Conservation (phyloP, 225 moss, liverwort and hornwort genomes). For the Neckera pumila region DNA sequence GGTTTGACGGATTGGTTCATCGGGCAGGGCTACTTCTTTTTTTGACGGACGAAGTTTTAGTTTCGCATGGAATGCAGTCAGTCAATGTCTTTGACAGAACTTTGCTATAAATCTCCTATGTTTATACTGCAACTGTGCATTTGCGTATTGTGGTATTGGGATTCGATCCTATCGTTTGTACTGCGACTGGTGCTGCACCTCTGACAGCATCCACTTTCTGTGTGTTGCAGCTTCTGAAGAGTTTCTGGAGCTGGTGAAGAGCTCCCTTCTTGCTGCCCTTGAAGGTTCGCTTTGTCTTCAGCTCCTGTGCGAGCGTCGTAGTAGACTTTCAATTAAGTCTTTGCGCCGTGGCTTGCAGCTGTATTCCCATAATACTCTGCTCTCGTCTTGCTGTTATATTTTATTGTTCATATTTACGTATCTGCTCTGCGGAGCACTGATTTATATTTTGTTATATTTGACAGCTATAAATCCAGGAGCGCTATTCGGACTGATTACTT, state of each 20-base stretch:
- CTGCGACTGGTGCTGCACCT: not conserved
- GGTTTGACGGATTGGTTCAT: not conserved
- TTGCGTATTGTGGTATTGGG: not conserved
- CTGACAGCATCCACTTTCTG: not conserved
- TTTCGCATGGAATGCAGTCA: not conserved
- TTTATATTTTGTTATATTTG: not conserved
- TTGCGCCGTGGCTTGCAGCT: not conserved
- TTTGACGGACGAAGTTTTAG: not conserved
- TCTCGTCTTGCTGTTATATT: not conserved
- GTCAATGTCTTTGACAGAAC: not conserved
- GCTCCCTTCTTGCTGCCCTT: slow-evolving; percentile 93
- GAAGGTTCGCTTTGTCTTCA: slow-evolving; percentile 53
- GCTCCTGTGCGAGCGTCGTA: not conserved
- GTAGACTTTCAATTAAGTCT: not conserved
- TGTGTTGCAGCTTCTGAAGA: slow-evolving; percentile 81
- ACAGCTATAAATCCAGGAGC: slow-evolving; percentile 93
- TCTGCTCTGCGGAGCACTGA: not conserved
- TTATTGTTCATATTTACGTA: not conserved
- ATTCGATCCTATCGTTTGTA: not conserved
- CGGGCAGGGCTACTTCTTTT: not conserved
- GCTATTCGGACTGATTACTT: slow-evolving; percentile 83
- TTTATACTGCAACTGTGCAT: not conserved
- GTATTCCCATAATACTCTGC: not conserved
- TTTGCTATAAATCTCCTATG: not conserved
- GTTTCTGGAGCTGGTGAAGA: slow-evolving; percentile 96